These are phyloP conservation scores for Clathrospora elynae DNA, from an alignment of 2,329 filamentous ascomycete genomes.

Conservation along the genomic window DNA sequence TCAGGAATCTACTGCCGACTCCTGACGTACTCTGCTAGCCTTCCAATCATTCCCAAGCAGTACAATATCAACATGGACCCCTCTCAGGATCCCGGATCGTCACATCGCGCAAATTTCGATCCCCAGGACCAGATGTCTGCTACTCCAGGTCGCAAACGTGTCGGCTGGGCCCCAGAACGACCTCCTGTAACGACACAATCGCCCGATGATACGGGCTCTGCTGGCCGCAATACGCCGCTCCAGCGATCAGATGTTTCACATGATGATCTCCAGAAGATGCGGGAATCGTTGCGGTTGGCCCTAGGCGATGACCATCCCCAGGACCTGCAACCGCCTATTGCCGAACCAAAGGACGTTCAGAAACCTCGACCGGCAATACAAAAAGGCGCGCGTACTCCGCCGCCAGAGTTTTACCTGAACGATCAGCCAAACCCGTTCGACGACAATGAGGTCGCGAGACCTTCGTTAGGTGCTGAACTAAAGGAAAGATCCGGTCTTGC, in stretches of 20 bases:
- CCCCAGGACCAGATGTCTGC: conserved; percentile 37
- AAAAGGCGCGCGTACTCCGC: conserved; percentile 38
- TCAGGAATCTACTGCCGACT: conserved; percentile 11
- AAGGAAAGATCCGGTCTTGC: conserved; percentile 44
- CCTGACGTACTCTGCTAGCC: conserved; percentile 11
- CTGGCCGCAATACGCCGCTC: conserved; percentile 36
- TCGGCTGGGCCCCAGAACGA: conserved; percentile 40
- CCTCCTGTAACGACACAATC: conserved; percentile 22
- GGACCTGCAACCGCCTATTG: conserved; percentile 21
- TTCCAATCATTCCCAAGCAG: conserved; percentile 12
- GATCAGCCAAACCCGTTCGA: conserved; percentile 45
- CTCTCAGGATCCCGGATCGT: conserved; percentile 27
- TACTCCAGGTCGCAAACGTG: conserved; percentile 40
- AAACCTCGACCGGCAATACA: conserved; percentile 48
- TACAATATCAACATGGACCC: conserved; percentile 38
- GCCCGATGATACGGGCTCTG: conserved; percentile 36
- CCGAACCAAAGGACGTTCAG: conserved; percentile 30
- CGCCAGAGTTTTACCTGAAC: conserved; percentile 41
- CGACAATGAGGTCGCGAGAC: conserved; percentile 20
- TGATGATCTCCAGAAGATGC: conserved; percentile 40
- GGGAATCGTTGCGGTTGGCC: conserved; percentile 43
- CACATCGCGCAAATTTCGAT: conserved; percentile 19
- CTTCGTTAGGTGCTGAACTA: conserved; percentile 20
- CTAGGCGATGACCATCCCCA: conserved; percentile 38
- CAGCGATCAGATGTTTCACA: conserved; percentile 42